Evolutionary conservation across 2,329 filamentous ascomycete species (phyloP).

Genomic region (Alternaria postmessia): DNA sequence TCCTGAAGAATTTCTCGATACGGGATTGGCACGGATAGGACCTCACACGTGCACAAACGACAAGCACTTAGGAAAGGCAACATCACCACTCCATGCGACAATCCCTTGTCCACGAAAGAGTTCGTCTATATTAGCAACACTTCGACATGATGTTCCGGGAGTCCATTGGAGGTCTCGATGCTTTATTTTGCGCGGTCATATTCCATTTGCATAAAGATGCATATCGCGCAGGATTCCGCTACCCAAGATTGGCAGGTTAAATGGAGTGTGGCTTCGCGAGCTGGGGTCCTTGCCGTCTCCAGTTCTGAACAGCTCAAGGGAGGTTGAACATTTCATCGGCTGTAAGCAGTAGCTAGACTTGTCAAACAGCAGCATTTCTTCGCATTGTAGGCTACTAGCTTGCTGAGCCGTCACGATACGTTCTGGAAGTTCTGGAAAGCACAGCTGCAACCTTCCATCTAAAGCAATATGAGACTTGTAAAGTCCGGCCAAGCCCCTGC

Average conservation of each 20-base stretch:
- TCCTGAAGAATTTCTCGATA: not conserved
- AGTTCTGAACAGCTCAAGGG: not conserved
- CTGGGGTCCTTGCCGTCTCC: not conserved
- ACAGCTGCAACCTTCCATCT: not conserved
- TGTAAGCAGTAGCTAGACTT: not conserved
- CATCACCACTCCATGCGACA: not conserved
- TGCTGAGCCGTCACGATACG: not conserved
- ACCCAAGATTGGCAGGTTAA: constrained; percentile 10
- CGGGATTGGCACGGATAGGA: not conserved
- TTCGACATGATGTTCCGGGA: not conserved
- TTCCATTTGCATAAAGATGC: constrained; percentile 5
- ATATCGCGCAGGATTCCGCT: constrained; percentile 7
- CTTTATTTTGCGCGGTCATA: not conserved
- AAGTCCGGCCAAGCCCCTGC: constrained; percentile 12
- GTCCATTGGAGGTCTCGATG: not conserved
- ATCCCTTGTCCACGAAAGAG: not conserved
- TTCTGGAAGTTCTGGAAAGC: not conserved
- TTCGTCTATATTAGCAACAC: not conserved
- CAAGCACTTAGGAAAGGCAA: not conserved
- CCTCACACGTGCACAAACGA: not conserved
- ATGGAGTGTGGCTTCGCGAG: not conserved
- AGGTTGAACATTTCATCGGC: not conserved
- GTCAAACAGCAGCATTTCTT: not conserved
- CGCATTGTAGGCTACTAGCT: not conserved
- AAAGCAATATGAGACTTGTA: constrained; percentile 7